Evolutionary conservation across 2,329 filamentous ascomycete genomes (phyloP).

Genomic region (Penicillium capsulatum): DNA sequence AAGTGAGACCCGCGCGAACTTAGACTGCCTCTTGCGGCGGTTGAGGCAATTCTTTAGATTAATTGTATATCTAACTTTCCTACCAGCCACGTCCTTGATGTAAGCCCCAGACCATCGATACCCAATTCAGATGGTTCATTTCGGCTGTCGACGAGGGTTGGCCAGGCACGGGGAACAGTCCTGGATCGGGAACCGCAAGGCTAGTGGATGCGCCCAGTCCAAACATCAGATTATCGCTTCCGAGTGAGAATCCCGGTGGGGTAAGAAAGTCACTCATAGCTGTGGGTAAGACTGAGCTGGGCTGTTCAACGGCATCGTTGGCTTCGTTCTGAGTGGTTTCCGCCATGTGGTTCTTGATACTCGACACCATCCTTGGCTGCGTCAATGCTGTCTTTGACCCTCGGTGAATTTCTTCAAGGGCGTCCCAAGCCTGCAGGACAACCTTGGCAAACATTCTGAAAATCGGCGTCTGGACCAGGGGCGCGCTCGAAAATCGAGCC

Average conservation of each 20-base stretch:
- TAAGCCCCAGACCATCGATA: conserved; percentile 10
- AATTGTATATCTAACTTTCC: too few relatives aligned
- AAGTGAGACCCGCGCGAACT: too few relatives aligned
- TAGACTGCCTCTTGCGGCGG: too few relatives aligned
- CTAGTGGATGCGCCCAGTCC: background rate
- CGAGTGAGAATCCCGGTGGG: conserved; percentile 1
- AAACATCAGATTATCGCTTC: background rate
- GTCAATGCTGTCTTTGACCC: conserved; percentile 11
- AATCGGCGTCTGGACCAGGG: conserved; percentile 16
- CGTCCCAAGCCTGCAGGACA: conserved; percentile 43
- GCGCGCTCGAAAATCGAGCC: conserved; percentile 25
- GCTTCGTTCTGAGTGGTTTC: conserved; percentile 5
- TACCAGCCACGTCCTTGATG: conserved; percentile 4
- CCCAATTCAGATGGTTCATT: conserved; percentile 9
- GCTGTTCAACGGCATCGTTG: background rate
- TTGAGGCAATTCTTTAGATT: too few relatives aligned
- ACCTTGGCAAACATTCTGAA: conserved; percentile 34
- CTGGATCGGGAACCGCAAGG: conserved; percentile 7
- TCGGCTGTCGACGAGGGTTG: conserved; percentile 2
- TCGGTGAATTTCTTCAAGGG: conserved; percentile 19
- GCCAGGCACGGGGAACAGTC: background rate
- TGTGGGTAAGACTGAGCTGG: background rate
- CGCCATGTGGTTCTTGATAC: conserved; percentile 23
- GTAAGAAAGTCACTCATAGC: background rate
- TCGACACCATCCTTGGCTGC: conserved; percentile 29